Conservation (phyloP, 768 basidiomycete genomes). For the Boletales sp. region DNA sequence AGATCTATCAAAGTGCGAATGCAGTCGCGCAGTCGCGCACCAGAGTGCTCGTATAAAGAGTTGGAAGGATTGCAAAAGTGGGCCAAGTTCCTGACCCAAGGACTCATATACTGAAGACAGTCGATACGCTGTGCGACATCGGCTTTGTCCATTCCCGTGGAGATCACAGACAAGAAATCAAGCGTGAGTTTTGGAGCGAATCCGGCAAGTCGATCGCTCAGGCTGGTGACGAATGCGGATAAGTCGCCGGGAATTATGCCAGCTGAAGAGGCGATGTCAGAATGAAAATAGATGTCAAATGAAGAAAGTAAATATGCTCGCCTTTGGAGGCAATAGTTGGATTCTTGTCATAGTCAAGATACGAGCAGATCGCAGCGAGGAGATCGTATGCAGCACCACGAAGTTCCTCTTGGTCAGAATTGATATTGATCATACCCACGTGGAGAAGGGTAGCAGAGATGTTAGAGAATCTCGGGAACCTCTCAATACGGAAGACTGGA, state of each 20-base stretch:
- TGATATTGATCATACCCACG: conserved; percentile 76
- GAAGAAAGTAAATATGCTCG: conserved; percentile 24
- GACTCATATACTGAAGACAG: conserved; percentile 78
- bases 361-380: conserved; percentile 69
- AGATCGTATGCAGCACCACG: conserved; percentile 78
- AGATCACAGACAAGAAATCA: conserved; percentile 87
- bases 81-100: conserved; percentile 84
- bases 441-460: conserved; percentile 86
- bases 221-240: conserved; percentile 53
- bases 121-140: conserved; percentile 54
- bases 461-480: conserved; percentile 77
- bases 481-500: conserved; percentile 49
- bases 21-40: conserved; percentile 74
- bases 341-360: conserved; percentile 72
- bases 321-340: conserved; percentile 71
- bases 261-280: conserved; percentile 36
- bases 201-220: conserved; percentile 70
- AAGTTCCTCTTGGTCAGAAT: conserved; percentile 71
- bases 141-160: conserved; percentile 53
- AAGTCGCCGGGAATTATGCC: conserved; percentile 69
- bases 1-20: conserved; percentile 76
- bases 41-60: conserved; percentile 66
- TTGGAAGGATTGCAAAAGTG: conserved; percentile 67
- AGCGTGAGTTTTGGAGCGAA: conserved; percentile 82
- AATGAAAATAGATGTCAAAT: neutral